These are phyloP conservation scores for Acacia confusa DNA, from an alignment of 306 rosid species.

Conservation along the genomic window DNA sequence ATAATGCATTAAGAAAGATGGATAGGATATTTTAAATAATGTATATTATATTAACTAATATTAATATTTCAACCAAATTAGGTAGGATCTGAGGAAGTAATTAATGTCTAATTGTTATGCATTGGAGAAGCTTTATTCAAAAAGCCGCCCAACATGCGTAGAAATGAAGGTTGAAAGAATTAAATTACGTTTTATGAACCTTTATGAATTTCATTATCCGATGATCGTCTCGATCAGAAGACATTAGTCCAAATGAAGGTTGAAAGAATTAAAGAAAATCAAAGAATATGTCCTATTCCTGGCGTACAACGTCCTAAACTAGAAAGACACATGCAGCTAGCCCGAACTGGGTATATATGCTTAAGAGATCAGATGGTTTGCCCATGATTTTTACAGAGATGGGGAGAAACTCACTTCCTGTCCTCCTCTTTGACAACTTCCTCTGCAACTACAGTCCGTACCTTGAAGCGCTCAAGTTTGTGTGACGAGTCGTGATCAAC, in stretches of 20 bases:
- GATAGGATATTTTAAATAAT: too few species aligned
- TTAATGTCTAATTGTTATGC: too few species aligned
- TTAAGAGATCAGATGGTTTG: background rate
- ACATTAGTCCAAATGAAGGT: background rate
- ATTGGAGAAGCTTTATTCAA: too few species aligned
- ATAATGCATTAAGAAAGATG: too few species aligned
- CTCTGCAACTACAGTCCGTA: slow-evolving; percentile 6
- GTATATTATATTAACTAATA: too few species aligned
- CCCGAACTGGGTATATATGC: background rate
- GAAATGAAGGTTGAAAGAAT: too few species aligned
- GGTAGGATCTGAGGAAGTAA: too few species aligned
- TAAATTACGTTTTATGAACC: background rate
- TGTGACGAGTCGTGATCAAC: background rate
- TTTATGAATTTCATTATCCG: background rate
- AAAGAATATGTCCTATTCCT: background rate
- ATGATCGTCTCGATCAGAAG: background rate
- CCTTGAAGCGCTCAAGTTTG: slow-evolving; percentile 16
- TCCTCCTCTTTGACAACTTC: background rate
- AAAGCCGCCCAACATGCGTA: background rate
- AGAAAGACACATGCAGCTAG: background rate
- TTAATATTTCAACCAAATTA: too few species aligned
- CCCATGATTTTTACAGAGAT: background rate
- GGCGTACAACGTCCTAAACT: background rate
- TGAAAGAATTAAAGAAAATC: background rate
- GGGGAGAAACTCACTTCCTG: background rate